Evolutionary conservation across 1,139 yeast genomes (phyloP), one percentile per base, ranked within the genome.

Genomic region (Diutina sp.): DNA sequence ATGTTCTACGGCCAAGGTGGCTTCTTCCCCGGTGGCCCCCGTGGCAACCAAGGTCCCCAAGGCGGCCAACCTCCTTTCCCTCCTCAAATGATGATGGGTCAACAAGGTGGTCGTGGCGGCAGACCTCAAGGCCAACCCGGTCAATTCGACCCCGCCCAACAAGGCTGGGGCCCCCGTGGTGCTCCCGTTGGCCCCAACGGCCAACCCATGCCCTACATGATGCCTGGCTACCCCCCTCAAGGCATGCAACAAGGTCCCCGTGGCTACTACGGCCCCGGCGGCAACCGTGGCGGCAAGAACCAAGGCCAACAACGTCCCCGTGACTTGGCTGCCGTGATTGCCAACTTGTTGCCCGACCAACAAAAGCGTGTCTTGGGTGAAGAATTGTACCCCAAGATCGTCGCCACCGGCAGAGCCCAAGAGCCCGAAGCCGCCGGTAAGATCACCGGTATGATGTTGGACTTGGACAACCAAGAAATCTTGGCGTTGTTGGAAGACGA

Each of bases 381-480:
- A 82, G 96, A 90, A 72, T 82, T 95, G 71, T 95, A 91, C 82
- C 95, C 96, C 71, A 90, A 86, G 84, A 87, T 95, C 69, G 85
- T 87, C 64, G 84, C 91, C 65, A 88, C 93, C 69, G 95, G 95
- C 70, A 85, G 87, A 72, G 85, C 84, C 62, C 81, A 80, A 67
- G 96, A 89, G 70, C 89, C 89, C 61, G 97, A 90, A 75, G 91
- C 96, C 70, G 97, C 98, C 65, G 97, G 97, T 77, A 93, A 91
- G 82, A 90, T 93, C 72, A 93, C 99, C 65, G 99, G 98, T 79
- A 93, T 93, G 99, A 85, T 93, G 80, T 84, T 93, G 71, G 97
- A 91, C 72, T 85, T 93, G 84, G 95, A 90, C 70, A 89, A 88
- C 76, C 84, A 84, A 69, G 97, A 93, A 77, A 88, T 95, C 67